These are phyloP conservation scores for Podospora pseudocomata DNA, from an alignment of 495 filamentous ascomycete species.

Conservation along the genomic window DNA sequence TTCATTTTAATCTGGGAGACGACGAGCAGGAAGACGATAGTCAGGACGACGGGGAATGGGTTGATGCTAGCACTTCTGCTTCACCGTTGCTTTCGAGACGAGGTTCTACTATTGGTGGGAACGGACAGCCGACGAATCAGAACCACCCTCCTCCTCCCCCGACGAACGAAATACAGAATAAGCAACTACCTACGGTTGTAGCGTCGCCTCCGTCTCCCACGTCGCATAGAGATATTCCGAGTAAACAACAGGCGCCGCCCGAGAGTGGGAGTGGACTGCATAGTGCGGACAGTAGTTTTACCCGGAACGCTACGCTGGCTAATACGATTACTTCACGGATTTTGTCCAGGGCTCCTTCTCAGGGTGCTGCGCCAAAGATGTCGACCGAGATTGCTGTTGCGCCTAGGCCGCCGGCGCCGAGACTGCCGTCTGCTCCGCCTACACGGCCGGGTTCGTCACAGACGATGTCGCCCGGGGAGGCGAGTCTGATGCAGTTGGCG, in stretches of 20 bases:
- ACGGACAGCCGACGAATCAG: constrained; percentile 30
- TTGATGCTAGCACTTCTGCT: constrained; percentile 53
- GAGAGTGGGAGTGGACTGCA: constrained; percentile 8
- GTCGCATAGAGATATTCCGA: constrained; percentile 7
- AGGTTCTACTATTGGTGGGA: constrained; percentile 40
- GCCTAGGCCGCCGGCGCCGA: too few relatives aligned
- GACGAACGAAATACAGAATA: constrained; percentile 16
- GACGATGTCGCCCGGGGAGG: constrained; percentile 33
- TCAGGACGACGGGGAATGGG: constrained; percentile 51
- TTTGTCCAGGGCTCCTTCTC: constrained; percentile 53
- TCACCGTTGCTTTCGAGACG: constrained; percentile 53
- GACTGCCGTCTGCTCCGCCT: background rate
- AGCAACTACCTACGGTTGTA: background rate
- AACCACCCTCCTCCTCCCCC: background rate
- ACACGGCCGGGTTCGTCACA: constrained; percentile 35
- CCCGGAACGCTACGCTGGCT: constrained; percentile 34
- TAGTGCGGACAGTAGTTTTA: constrained; percentile 16
- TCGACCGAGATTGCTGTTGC: constrained; percentile 53
- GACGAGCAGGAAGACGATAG: constrained; percentile 44
- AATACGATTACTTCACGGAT: constrained; percentile 56
- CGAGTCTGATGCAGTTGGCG: constrained; percentile 16
- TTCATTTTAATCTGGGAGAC: constrained; percentile 52
- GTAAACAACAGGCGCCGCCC: constrained; percentile 8
- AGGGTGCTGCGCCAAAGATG: constrained; percentile 58
- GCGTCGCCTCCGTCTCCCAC: constrained; percentile 1